Base-by-base conservation (phyloP, 257 asterid genomes). In the Solanum chiquidenum region DNA sequence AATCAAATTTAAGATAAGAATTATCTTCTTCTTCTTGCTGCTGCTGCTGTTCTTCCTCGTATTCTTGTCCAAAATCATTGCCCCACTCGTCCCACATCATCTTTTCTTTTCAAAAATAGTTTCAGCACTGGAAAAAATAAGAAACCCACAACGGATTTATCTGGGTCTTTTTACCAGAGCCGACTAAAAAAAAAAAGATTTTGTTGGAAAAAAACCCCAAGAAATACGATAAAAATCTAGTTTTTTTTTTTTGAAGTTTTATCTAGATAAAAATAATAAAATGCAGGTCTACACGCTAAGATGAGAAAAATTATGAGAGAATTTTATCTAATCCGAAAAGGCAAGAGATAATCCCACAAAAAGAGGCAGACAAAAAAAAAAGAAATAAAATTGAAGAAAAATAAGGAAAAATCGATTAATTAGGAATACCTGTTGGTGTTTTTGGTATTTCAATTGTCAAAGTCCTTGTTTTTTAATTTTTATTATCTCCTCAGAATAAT, bases 21-120 rank as follows among this genome's bases (percentile, higher is more conserved):
- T 90, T 86, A 9, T 89, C 91, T 29, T 90, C 92, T 5, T 92
- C 84, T 86, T 68, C 37, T 29, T 68, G 33, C 16, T 92, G 91
- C 49, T 44, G 68, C 25, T 76, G 85, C 25, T 88, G 89, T 37
- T 82, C 83, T 86, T 88, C 90, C 75, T 90, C 92, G 38, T 88
- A 38, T 23, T 71, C 73, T 29, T 89, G 92, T 83, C 92, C 86
- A 82, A 91, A 88, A 83, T 84, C 82, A 87, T 84, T 89, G 87
- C 87, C 91, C 95, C 94, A 92, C 64, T 94, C 99, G 25, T 92
- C 95, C 94, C 98, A 94, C 98, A 91, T 91, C 98, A 94, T 95
- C 83, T 88, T 89, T 80, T 42, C 85, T 49, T 66, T 76, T 23
- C 64, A 72, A 83, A 27, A 25, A 12, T 23, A 21, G 8, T 42